These are phyloP conservation scores for Neophaeococcomyces mojaviensis DNA, from an alignment of 2,329 filamentous ascomycete genomes.

Conservation along the genomic window DNA sequence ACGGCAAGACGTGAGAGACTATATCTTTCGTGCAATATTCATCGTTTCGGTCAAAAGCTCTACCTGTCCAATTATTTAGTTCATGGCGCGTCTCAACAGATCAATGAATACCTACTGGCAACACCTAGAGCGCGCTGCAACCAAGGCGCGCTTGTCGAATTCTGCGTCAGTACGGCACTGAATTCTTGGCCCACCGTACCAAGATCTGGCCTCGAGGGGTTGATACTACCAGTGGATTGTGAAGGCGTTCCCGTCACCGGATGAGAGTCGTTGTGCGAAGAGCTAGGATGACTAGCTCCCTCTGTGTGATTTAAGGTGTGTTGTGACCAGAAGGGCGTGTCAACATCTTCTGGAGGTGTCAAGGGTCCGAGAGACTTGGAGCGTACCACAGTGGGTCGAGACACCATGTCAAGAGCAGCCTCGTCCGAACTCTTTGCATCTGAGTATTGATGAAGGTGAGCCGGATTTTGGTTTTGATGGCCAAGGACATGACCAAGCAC, in stretches of 20 bases:
- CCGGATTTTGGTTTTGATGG: background rate
- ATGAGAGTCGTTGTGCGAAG: too few relatives aligned
- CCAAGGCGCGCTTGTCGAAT: background rate
- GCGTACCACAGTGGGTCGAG: background rate
- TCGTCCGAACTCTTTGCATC: background rate
- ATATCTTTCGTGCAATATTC: background rate
- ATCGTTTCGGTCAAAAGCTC: background rate
- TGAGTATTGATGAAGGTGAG: background rate
- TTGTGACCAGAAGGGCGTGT: background rate
- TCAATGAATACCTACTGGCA: background rate
- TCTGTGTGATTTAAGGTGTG: background rate
- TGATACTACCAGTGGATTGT: too few relatives aligned
- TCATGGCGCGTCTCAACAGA: background rate
- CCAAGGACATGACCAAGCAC: background rate
- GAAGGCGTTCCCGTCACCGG: too few relatives aligned
- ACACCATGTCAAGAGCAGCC: background rate
- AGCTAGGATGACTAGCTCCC: too few relatives aligned
- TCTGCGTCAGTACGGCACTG: background rate
- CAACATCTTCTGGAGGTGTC: slow-evolving; percentile 6
- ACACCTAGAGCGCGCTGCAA: slow-evolving; percentile 3
- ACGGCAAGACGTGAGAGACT: slow-evolving; percentile 7
- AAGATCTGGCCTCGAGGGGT: too few relatives aligned
- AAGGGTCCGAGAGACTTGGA: slow-evolving; percentile 1
- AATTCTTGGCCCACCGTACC: too few relatives aligned
- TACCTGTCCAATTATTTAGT: background rate